These are phyloP conservation scores for Macrolepiota dolichaula DNA, from an alignment of 768 basidiomycete species.

Conservation along the genomic window DNA sequence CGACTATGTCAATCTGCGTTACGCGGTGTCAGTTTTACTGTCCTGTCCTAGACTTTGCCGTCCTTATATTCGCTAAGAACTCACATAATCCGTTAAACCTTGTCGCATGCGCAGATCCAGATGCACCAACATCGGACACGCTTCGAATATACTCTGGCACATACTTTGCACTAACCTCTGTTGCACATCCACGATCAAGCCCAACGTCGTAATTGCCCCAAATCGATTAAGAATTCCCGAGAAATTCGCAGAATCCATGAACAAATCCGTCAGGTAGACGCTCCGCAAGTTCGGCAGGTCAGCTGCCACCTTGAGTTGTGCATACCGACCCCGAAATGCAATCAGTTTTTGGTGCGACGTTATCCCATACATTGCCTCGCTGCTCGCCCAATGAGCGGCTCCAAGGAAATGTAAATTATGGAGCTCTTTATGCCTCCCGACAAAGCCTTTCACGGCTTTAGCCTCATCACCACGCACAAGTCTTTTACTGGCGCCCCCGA, in stretches of 20 bases:
- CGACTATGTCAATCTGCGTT: neutral
- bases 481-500: neutral
- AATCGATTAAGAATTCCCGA: neutral
- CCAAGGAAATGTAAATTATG: neutral
- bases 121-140: neutral
- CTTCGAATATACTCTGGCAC: constrained; percentile 6
- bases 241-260: neutral
- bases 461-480: neutral
- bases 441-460: neutral
- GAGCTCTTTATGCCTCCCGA: neutral
- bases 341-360: neutral
- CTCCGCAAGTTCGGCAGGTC: neutral
- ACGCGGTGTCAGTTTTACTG: neutral
- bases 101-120: constrained; percentile 1
- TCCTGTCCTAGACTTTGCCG: neutral
- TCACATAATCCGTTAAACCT: neutral
- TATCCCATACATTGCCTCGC: neutral
- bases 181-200: neutral
- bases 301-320: neutral
- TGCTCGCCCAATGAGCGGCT: neutral
- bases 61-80: neutral
- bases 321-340: neutral
- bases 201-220: neutral
- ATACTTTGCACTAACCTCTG: neutral
- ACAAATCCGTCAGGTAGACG: neutral